Evolutionary conservation across 768 basidiomycete species (phyloP), one percentile per base, ranked within the genome.

Genomic region (Coprinopsis marcescibilis): DNA sequence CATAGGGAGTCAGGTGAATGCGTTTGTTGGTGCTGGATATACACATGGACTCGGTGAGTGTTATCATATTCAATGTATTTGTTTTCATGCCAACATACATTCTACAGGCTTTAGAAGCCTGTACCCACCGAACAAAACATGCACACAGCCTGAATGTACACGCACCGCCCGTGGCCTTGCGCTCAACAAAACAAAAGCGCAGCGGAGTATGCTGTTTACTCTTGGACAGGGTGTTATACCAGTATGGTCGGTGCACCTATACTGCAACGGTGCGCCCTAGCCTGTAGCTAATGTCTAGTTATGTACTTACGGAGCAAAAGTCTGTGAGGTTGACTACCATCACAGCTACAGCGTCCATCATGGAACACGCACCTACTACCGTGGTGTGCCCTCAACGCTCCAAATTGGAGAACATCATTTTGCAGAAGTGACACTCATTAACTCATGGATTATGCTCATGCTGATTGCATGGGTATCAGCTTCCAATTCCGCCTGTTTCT

Each of bases 351-450:
- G 13, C 15, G 34, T 45, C 8, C 8, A 36, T 6, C 4, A 27
- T 1, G 38, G 38, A 3, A 13, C 15, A 33, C 44, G 39, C 13
- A 32, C 36, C 13, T 51, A 51, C 21, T 46, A 46, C 23, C 8
- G 10, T 8, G 24, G 10, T 17, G 15, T 54, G 26, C 48, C 54
- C 7, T 38, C 50, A 4, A 46, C 52, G 23, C 30, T 58, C 5
- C 57, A 58, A 32, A 43, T 58, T 25, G 52, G 50, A 4, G 57
- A 55, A 20, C 56, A 57, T 39, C 51, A 57, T 14, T 57, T 51
- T 51, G 51, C 42, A 4, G 56, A 55, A 36, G 29, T 8, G 4
- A 40, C 19, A 17, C 41, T 57, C 4, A 45, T 55, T 6, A 23
- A 48, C 15, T 14, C 40, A 3, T 53, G 54, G 50, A 49, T 49